Percentiles rank a stretch among this genome's conserved stretches.
Conservation (phyloP, 2,329 filamentous ascomycete genomes). For the Fusarium haematococcum region DNA sequence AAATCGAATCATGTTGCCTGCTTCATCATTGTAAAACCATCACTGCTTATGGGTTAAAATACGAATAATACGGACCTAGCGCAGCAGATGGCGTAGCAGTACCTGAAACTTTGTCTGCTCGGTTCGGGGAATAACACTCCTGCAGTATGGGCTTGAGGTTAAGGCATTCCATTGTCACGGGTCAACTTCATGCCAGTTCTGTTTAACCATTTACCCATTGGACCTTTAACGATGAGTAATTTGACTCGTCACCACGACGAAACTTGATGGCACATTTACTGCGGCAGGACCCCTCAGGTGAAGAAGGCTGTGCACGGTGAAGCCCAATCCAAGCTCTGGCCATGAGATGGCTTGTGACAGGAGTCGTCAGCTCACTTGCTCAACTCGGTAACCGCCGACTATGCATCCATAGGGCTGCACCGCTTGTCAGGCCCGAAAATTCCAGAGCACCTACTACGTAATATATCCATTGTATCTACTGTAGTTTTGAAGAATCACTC, state of each 20-base stretch:
- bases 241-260: slow-evolving; percentile 1
- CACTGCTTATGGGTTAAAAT: neutral
- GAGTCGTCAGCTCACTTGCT: neutral
- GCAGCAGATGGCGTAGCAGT: neutral
- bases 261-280: neutral
- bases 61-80: neutral
- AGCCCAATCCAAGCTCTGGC: neutral
- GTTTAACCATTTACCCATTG: neutral
- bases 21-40: neutral
- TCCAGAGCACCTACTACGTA: neutral
- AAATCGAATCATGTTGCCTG: neutral
- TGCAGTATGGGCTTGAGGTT: neutral
- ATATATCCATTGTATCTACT: neutral
- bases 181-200: neutral
- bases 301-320: neutral
- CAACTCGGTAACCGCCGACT: neutral
- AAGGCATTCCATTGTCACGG: neutral
- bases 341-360: neutral
- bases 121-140: neutral
- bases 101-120: neutral
- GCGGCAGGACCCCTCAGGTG: neutral
- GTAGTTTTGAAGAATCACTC: neutral
- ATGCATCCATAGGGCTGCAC: neutral
- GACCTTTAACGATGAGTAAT: neutral
- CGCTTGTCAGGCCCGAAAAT: neutral